Evolutionary conservation across 2,329 filamentous ascomycete genomes (phyloP).

Genomic region (Polychaeton citri): DNA sequence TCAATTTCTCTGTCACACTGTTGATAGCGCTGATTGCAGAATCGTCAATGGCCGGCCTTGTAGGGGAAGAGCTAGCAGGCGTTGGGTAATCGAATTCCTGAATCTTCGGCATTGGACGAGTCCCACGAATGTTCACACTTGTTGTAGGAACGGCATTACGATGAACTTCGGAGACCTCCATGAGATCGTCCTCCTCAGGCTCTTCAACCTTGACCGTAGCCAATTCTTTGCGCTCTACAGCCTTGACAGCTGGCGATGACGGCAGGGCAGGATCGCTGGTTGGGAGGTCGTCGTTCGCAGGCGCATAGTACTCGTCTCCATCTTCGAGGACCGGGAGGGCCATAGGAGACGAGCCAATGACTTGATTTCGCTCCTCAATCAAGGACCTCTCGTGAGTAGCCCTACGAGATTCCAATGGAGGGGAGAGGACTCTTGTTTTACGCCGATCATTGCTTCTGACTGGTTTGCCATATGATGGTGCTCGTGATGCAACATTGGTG

Average conservation of each 20-base stretch:
- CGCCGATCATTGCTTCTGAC: conserved; percentile 64
- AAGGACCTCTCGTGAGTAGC: conserved; percentile 12
- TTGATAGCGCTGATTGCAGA: conserved; percentile 79
- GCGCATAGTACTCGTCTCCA: conserved; percentile 43
- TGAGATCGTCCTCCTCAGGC: conserved; percentile 64
- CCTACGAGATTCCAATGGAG: conserved; percentile 45
- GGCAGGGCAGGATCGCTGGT: conserved; percentile 58
- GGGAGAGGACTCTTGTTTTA: conserved; percentile 69
- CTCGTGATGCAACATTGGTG: conserved; percentile 51
- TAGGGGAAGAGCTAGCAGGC: conserved; percentile 65
- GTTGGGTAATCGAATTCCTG: conserved; percentile 56
- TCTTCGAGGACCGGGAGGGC: conserved; percentile 23
- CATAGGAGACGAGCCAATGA: not conserved
- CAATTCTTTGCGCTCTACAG: conserved; percentile 29
- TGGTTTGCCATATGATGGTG: conserved; percentile 42
- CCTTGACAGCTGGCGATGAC: conserved; percentile 57
- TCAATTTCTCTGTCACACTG: conserved; percentile 70
- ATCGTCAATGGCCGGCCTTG: conserved; percentile 41
- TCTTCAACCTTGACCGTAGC: conserved; percentile 57
- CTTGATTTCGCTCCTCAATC: conserved; percentile 3
- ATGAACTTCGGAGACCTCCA: conserved; percentile 72
- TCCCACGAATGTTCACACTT: conserved; percentile 75
- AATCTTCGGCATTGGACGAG: conserved; percentile 59
- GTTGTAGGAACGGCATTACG: conserved; percentile 47
- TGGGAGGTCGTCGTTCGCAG: conserved; percentile 54